Evolutionary conservation across 2,329 filamentous ascomycete species (phyloP), one percentile per base, ranked within the genome.

Genomic region (Trichoderma semiorbis): DNA sequence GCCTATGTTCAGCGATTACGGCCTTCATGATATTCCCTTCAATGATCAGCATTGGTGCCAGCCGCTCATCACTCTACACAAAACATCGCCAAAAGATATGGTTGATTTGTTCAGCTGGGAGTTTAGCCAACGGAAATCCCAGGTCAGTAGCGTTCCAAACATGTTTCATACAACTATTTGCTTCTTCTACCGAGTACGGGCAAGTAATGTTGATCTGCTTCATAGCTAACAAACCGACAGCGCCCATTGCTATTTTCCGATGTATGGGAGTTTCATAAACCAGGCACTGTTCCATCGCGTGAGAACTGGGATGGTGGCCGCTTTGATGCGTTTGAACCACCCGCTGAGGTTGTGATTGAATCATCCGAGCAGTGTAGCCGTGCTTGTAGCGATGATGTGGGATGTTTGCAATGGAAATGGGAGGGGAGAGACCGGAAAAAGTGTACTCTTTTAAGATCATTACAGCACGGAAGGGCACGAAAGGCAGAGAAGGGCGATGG

Each of bases 1-100:
- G 80, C 85, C 85, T 2, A 79, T 85, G 77, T 86, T 86, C 79
- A 82, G 82, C 73, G 78, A 80, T 16, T 85, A 88, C 74, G 80
- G 86, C 47, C 76, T 86, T 26, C 84, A 87, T 65, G 81, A 82
- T 6, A 82, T 87, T 36, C 84, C 85, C 0, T 86, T 84, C 65
- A 80, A 81, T 47, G 79, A 83, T 18, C 74, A 75, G 21, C 81
- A 86, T 72, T 87, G 85, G 85, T 87, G 85, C 53, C 84, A 86
- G 73, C 85, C 85, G 2, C 81, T 83, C 2, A 75, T 86, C 69
- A 86, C 82, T 58, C 77, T 87, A 77, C 85, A 87, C 74, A 86
- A 86, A 76, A 82, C 83, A 3, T 78, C 77, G 26, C 80, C 84
- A 1, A 79, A 83, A 30, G 85, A 87, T 68, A 86, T 88, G 84